Evolutionary conservation across 257 asterid genomes (phyloP).

Genomic region (Gentiana macrophylla): DNA sequence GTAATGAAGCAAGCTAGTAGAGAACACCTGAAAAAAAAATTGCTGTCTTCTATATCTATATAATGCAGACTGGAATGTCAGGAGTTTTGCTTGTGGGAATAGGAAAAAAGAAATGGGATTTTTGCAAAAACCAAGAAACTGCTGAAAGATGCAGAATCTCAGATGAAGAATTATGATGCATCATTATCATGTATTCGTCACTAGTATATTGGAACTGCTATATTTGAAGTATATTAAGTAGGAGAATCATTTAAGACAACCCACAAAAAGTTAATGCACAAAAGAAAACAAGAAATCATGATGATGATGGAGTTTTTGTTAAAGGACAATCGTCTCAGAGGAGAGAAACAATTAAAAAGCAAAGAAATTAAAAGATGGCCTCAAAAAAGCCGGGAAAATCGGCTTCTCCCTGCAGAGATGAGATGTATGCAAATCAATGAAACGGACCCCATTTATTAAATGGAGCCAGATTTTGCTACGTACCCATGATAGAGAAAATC

Average conservation of each 20-base stretch:
- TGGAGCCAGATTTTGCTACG: not conserved
- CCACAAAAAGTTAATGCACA: constrained; percentile 12
- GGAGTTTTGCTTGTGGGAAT: constrained; percentile 33
- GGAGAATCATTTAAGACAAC: constrained; percentile 2
- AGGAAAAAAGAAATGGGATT: constrained; percentile 22
- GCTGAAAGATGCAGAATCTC: constrained; percentile 44
- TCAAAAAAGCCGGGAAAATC: constrained; percentile 18
- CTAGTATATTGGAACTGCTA: not conserved
- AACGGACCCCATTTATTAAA: constrained; percentile 36
- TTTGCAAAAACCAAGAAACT: constrained; percentile 51
- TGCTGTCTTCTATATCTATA: constrained; percentile 34
- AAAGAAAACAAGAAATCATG: constrained; percentile 10
- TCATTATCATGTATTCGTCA: constrained; percentile 3
- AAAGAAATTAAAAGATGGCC: not conserved
- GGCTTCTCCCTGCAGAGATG: constrained; percentile 23
- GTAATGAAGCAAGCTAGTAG: constrained; percentile 16
- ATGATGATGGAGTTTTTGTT: not conserved
- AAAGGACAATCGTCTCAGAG: constrained; percentile 17
- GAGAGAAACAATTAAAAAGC: constrained; percentile 23
- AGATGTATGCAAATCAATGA: constrained; percentile 20
- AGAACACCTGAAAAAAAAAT: constrained; percentile 8
- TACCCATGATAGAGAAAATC: no score
- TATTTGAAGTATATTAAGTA: not conserved
- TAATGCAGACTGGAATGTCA: constrained; percentile 23
- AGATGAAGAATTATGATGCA: constrained; percentile 41